Evolutionary conservation across 2,329 filamentous ascomycete genomes (phyloP).

Genomic region (Claviceps africana): DNA sequence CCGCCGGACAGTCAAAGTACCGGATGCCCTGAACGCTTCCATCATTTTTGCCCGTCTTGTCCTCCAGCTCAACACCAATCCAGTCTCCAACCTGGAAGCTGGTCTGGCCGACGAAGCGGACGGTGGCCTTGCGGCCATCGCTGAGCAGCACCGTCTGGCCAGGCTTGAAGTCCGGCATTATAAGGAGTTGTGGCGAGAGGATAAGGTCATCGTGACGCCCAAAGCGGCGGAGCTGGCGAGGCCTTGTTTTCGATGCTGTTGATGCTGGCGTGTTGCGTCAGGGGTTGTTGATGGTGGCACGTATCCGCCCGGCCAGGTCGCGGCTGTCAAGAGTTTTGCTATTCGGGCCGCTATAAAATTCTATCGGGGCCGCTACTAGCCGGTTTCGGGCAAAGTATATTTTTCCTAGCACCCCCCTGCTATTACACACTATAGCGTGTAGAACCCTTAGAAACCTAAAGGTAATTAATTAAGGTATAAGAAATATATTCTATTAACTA

Average conservation of each 20-base stretch:
- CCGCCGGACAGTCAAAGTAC: conserved; percentile 78
- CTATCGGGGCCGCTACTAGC: too few species aligned
- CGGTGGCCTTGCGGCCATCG: conserved; percentile 60
- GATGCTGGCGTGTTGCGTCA: conserved; percentile 1
- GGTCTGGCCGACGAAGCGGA: conserved; percentile 72
- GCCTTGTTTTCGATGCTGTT: background rate
- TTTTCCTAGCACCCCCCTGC: too few species aligned
- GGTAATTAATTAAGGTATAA: too few species aligned
- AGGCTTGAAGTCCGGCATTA: conserved; percentile 42
- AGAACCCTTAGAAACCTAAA: too few species aligned
- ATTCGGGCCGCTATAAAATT: too few species aligned
- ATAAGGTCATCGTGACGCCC: conserved; percentile 19
- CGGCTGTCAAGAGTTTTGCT: too few species aligned
- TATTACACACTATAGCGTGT: too few species aligned
- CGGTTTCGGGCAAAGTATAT: too few species aligned
- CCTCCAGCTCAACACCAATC: conserved; percentile 79
- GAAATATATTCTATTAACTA: too few species aligned
- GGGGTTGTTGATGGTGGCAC: background rate
- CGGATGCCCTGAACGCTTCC: conserved; percentile 75
- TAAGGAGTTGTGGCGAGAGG: conserved; percentile 16
- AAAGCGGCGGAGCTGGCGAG: background rate
- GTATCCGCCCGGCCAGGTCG: background rate
- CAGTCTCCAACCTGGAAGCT: conserved; percentile 71
- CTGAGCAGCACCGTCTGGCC: conserved; percentile 69
- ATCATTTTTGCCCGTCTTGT: conserved; percentile 80